Base-by-base conservation (phyloP, 2,329 filamentous ascomycete species). In the Penicillium sclerotigenum region DNA sequence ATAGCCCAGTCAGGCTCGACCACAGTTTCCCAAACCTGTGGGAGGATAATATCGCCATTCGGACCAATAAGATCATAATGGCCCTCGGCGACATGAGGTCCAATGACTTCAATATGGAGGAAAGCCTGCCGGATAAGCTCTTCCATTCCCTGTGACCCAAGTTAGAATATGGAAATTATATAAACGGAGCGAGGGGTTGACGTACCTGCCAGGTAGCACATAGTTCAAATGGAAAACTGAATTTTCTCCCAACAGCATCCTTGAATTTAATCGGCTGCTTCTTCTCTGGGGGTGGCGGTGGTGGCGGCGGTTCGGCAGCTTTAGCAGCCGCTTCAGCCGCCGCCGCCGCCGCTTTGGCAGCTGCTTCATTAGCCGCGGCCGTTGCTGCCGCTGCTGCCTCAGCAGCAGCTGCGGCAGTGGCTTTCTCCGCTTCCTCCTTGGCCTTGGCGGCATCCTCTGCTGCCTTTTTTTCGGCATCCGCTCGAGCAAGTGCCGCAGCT, bases 211-310 rank as follows among this genome's bases (percentile, higher is more conserved):
- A 95, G 3, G 87, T 94, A 67, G 86, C 85, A 73, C 91, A 96
- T 29, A 95, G 73, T 60, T 92, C 85, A 75, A 87, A 96, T 1
- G 92, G 92, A 68, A 97, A 96, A 74, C 86, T 94, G 72, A 95
- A 97, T 73, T 95, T 96, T 63, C 92, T 83, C 31, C 90, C 90
- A 16, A 97, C 86, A 0, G 91, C 91, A 71, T 97, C 92, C 75
- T 95, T 95, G 77, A 96, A 96, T 64, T 87, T 87, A 71, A 96
- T 90, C 2, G 89, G 90, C 41, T 86, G 80, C 72, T 90, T 89
- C 63, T 80, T 80, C 54, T 80, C 78, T n/a, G 83, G 79, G 2
- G 80, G 77, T n/a, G 73, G 71, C 62, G 9, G 73, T 70, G 38
- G 68, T 48, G 34, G 51, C 9, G 26, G 26, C n/a, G 43, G 51